Conservation (phyloP, 495 filamentous ascomycete species). For the Neurospora sp. region DNA sequence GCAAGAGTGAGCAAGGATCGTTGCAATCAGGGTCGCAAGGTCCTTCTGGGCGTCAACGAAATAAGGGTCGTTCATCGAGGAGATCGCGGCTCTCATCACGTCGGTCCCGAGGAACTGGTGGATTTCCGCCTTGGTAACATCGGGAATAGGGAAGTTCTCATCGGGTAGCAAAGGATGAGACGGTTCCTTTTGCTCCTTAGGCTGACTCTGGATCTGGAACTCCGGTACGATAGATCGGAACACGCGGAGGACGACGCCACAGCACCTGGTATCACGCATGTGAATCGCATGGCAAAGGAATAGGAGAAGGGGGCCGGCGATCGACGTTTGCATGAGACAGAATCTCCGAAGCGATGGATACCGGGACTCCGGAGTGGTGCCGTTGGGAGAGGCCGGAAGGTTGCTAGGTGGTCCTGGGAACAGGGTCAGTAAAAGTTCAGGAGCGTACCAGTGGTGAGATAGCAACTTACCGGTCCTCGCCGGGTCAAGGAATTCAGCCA, state of each 20-base stretch:
- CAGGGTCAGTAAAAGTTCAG: background rate
- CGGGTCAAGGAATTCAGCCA: constrained; percentile 77
- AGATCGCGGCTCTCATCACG: constrained; percentile 71
- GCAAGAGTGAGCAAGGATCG: constrained; percentile 64
- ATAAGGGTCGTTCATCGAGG: constrained; percentile 85
- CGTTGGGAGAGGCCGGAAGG: background rate
- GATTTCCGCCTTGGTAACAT: constrained; percentile 48
- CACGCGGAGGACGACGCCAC: constrained; percentile 71
- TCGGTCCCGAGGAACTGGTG: constrained; percentile 85
- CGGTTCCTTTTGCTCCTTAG: background rate
- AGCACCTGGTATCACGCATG: constrained; percentile 85
- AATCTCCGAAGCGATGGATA: constrained; percentile 60
- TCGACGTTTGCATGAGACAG: constrained; percentile 63
- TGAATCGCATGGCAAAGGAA: constrained; percentile 86
- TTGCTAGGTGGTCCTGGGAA: background rate
- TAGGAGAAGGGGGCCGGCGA: constrained; percentile 78
- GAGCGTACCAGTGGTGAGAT: background rate
- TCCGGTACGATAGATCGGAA: constrained; percentile 75
- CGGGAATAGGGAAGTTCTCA: constrained; percentile 38
- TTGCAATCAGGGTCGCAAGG: constrained; percentile 75
- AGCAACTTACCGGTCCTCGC: constrained; percentile 41
- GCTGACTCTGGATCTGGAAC: constrained; percentile 33
- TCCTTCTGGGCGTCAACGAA: constrained; percentile 96
- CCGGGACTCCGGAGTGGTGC: constrained; percentile 5
- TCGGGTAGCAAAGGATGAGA: background rate